phyloP scores from a whole-genome alignment of 495 filamentous ascomycete genomes.

The Penicillium malachiteum region DNA sequence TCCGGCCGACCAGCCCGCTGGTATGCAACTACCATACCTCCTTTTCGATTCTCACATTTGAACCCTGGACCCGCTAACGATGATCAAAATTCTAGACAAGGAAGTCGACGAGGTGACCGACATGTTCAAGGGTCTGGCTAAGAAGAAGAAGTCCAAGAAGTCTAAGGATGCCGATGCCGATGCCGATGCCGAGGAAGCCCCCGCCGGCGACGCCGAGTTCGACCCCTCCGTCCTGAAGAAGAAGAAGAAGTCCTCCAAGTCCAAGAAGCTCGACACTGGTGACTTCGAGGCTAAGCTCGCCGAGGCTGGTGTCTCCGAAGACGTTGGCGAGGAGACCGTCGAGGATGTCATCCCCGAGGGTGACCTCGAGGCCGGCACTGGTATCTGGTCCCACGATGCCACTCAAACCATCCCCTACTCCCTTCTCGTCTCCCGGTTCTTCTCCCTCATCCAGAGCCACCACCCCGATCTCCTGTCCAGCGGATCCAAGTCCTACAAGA shows the following conservation, averaged over 20 bases:
- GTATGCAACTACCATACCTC: slow-evolving; percentile 13
- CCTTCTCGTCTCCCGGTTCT: slow-evolving; percentile 84
- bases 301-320: slow-evolving; percentile 63
- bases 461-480: slow-evolving; percentile 89
- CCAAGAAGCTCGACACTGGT: slow-evolving; percentile 63
- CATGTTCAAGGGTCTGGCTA: slow-evolving; percentile 80
- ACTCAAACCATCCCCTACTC: slow-evolving; percentile 76
- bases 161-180: slow-evolving; percentile 59
- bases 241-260: slow-evolving; percentile 89
- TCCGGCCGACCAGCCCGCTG: slow-evolving; percentile 59
- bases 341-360: slow-evolving; percentile 56
- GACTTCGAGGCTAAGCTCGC: slow-evolving; percentile 83
- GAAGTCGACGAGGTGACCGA: slow-evolving; percentile 70
- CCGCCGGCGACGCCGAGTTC: slow-evolving; percentile 64
- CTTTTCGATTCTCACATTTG: slow-evolving; percentile 1
- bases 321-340: slow-evolving; percentile 48
- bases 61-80: slow-evolving; percentile 10
- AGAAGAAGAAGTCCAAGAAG: slow-evolving; percentile 77
- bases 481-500: slow-evolving; percentile 94
- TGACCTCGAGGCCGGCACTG: slow-evolving; percentile 86
- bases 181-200: slow-evolving; percentile 54
- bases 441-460: slow-evolving; percentile 83
- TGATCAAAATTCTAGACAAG: slow-evolving; percentile 47
- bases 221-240: slow-evolving; percentile 83
- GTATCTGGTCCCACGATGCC: slow-evolving; percentile 86